Evolutionary conservation across 805 yeast species (phyloP).

Genomic region (Pichia eremophila): DNA sequence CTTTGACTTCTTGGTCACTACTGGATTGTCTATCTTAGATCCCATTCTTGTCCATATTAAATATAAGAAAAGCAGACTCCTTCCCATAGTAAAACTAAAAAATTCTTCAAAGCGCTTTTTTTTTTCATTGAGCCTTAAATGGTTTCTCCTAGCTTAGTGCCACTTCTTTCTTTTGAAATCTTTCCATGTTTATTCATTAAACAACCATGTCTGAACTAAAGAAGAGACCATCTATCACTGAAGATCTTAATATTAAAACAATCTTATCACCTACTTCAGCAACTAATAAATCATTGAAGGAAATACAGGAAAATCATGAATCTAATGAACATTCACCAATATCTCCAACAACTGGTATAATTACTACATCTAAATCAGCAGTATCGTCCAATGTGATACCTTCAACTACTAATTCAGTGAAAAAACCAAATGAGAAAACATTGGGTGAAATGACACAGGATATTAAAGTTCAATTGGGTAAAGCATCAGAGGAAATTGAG

Average conservation of each 20-base stretch:
- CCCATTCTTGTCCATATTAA: neutral
- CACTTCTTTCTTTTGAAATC: too few species aligned
- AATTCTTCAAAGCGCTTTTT: too few species aligned
- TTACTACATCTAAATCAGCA: neutral
- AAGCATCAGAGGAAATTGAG: constrained; percentile 14
- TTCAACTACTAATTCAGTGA: neutral
- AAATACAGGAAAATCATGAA: neutral
- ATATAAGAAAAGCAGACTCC: neutral
- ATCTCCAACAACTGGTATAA: neutral
- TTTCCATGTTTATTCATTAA: neutral
- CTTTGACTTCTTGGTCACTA: constrained; percentile 29
- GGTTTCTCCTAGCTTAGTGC: too few species aligned
- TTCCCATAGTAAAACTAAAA: too few species aligned
- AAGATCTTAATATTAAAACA: neutral
- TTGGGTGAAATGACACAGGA: constrained; percentile 19
- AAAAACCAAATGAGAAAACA: constrained; percentile 2
- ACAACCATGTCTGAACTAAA: neutral
- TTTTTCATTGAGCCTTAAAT: too few species aligned
- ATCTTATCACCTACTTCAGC: too few species aligned
- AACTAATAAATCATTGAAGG: neutral
- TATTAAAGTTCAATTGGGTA: constrained; percentile 15
- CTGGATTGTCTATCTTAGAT: neutral
- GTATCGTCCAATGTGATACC: too few species aligned
- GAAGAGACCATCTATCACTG: neutral
- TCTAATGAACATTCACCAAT: neutral